Conservation (phyloP, 2,329 filamentous ascomycete genomes). For the Lachnellula willkommii region DNA sequence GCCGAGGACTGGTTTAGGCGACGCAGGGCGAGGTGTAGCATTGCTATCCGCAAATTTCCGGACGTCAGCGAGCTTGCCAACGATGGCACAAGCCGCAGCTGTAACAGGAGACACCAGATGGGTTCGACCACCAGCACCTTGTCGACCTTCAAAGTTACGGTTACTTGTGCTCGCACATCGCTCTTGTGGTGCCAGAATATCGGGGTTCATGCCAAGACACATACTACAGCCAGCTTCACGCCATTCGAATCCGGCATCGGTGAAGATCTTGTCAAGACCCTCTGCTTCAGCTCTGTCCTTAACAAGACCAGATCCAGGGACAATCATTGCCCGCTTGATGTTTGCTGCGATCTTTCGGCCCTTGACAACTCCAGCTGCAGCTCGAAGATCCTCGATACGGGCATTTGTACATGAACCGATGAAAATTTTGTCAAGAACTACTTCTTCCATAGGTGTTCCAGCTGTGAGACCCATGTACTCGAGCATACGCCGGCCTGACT, state of each 20-base stretch:
- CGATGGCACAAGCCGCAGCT: constrained; percentile 86
- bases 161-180: constrained; percentile 94
- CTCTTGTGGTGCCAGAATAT: constrained; percentile 88
- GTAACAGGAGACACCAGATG: constrained; percentile 97
- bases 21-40: constrained; percentile 19
- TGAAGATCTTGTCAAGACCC: constrained; percentile 88
- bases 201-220: constrained; percentile 99
- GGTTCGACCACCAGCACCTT: constrained; percentile 85
- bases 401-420: constrained; percentile 98
- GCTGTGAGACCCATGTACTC: constrained; percentile 94
- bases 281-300: constrained; percentile 88
- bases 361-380: constrained; percentile 78
- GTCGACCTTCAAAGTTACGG: constrained; percentile 94
- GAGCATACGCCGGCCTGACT: constrained; percentile 71
- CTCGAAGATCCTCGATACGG: constrained; percentile 89
- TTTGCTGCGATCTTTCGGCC: constrained; percentile 83
- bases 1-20: constrained; percentile 21
- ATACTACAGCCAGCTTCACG: constrained; percentile 97
- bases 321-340: constrained; percentile 91
- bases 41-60: constrained; percentile 67
- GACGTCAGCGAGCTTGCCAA: constrained; percentile 87
- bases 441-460: constrained; percentile 87
- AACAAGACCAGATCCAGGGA: constrained; percentile 90
- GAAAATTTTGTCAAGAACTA: constrained; percentile 90
- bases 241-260: constrained; percentile 93